Conservation (phyloP, 768 basidiomycete genomes). For the Tulasnella sp. region DNA sequence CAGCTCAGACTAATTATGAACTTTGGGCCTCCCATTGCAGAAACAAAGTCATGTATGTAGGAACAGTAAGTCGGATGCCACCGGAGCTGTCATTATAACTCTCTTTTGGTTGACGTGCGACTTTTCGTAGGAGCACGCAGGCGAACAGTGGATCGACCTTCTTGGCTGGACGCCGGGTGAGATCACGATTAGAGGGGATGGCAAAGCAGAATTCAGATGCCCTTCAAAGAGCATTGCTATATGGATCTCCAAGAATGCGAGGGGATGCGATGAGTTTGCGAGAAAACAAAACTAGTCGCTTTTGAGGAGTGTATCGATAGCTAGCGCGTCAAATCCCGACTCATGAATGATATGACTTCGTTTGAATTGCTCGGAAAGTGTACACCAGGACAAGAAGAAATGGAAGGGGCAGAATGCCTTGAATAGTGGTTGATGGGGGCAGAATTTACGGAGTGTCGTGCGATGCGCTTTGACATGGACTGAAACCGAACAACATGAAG, state of each 20-base stretch:
- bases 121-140: conserved; percentile 32
- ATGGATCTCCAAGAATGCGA: conserved; percentile 28
- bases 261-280: background rate
- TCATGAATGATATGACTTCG: background rate
- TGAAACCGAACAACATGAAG: background rate
- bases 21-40: background rate
- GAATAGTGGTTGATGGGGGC: background rate
- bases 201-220: conserved; percentile 40
- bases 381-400: background rate
- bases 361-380: background rate
- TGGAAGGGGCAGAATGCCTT: background rate
- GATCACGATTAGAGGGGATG: conserved; percentile 40
- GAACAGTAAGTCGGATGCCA: background rate
- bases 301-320: background rate
- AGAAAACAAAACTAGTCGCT: background rate
- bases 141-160: conserved; percentile 41
- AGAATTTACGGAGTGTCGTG: background rate
- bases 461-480: conserved; percentile 6
- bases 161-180: conserved; percentile 41
- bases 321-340: background rate
- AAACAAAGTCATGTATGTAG: background rate
- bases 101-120: background rate
- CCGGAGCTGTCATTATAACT: background rate
- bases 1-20: background rate
- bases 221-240: conserved; percentile 34